A percentile compares a stretch with the other conserved stretches of the same genome.
Evolutionary conservation across 1,139 yeast genomes (phyloP).

Genomic region (Suhomyces bolitotheri): DNA sequence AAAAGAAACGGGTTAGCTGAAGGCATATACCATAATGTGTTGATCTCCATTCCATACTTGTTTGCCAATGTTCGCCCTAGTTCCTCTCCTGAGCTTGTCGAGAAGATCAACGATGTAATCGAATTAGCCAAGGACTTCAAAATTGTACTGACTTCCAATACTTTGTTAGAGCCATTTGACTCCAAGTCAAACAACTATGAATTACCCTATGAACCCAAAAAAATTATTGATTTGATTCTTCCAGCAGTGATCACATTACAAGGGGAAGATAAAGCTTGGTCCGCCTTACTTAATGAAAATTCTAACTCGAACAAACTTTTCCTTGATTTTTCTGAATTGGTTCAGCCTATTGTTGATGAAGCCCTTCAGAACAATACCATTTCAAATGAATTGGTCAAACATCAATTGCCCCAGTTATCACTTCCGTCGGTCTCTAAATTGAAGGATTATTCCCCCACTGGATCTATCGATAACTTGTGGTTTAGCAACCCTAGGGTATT

Average conservation of each 20-base stretch:
- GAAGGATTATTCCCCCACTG: conserved; percentile 27
- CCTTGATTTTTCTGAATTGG: conserved; percentile 32
- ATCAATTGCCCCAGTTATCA: conserved; percentile 47
- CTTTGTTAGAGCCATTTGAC: conserved; percentile 42
- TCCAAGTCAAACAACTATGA: conserved; percentile 31
- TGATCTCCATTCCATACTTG: conserved; percentile 70
- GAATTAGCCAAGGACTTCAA: conserved; percentile 43
- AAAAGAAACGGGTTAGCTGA: conserved; percentile 63
- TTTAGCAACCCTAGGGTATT: conserved; percentile 54
- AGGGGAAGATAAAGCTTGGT: conserved; percentile 30
- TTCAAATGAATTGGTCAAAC: conserved; percentile 44
- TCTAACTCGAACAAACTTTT: conserved; percentile 27
- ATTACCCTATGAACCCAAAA: conserved; percentile 56
- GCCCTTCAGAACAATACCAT: conserved; percentile 39
- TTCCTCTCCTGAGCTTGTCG: conserved; percentile 31
- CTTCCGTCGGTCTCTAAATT: conserved; percentile 48
- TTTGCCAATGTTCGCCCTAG: conserved; percentile 41
- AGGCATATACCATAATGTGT: conserved; percentile 62
- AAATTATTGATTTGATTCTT: conserved; percentile 51
- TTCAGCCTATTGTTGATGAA: conserved; percentile 39
- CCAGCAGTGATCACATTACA: conserved; percentile 51
- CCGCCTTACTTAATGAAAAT: conserved; percentile 14
- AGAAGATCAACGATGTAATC: conserved; percentile 45
- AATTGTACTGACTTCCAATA: conserved; percentile 23
- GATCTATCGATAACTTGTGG: conserved; percentile 44